phyloP scores from a whole-genome alignment of 176 grass and related monocot genomes.

The Rhynchospora breviuscula region DNA sequence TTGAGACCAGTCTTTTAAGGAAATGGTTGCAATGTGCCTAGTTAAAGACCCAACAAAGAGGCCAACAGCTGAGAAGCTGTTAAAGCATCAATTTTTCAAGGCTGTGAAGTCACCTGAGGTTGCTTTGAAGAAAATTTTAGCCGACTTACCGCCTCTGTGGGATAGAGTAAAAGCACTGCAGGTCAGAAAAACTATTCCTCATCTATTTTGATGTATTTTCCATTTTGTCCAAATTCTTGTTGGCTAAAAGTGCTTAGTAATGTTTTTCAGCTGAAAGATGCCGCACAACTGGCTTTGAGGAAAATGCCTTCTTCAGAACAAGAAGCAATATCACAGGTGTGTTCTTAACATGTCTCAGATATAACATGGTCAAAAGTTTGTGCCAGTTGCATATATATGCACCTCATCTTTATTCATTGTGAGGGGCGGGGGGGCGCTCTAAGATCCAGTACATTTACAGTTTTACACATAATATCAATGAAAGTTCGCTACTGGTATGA shows the following conservation, averaged over 20 bases:
- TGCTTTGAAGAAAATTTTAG: conserved; percentile 73
- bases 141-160: conserved; percentile 84
- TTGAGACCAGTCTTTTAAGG: conserved; percentile 96
- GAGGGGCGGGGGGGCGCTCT: not conserved
- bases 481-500: conserved; percentile 1
- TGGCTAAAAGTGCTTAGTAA: conserved; percentile 23
- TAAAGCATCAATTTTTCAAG: conserved; percentile 98
- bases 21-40: conserved; percentile 99
- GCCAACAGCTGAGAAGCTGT: conserved; percentile 85
- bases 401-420: not conserved
- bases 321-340: conserved; percentile 88
- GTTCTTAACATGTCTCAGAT: conserved; percentile 8
- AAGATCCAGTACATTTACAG: not conserved
- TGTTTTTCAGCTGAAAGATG: conserved; percentile 82
- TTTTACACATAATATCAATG: not conserved
- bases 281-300: conserved; percentile 92
- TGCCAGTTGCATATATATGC: not conserved
- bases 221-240: conserved; percentile 22
- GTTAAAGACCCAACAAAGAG: conserved; percentile 99
- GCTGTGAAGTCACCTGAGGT: conserved; percentile 77
- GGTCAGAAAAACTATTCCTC: conserved; percentile 30
- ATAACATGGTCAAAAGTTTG: not conserved
- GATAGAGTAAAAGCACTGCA: conserved; percentile 95
- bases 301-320: conserved; percentile 99
- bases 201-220: conserved; percentile 10